Conservation (phyloP, 2,329 filamentous ascomycete species). For the Aspergillus quadricinctus region DNA sequence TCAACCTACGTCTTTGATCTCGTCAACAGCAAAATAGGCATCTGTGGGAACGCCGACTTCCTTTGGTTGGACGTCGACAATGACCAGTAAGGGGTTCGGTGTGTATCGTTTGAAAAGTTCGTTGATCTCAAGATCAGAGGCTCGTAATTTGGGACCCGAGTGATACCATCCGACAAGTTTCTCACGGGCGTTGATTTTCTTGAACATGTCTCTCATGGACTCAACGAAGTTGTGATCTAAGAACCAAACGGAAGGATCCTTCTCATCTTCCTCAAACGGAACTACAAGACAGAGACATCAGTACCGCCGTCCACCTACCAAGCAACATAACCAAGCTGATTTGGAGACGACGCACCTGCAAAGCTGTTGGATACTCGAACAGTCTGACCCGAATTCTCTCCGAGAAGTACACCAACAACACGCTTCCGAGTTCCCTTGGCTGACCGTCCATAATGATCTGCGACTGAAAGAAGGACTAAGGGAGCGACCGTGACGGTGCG, state of each 20-base stretch:
- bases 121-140: constrained; percentile 97
- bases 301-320: neutral
- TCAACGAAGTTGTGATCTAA: constrained; percentile 99
- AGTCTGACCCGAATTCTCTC: constrained; percentile 93
- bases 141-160: constrained; percentile 92
- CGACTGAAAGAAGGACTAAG: constrained; percentile 92
- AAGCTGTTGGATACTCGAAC: constrained; percentile 99
- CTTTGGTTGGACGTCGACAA: constrained; percentile 97
- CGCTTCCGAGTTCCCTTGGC: constrained; percentile 83
- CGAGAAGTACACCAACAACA: constrained; percentile 89
- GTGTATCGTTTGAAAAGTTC: constrained; percentile 99
- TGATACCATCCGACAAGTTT: constrained; percentile 99
- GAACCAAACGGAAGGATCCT: constrained; percentile 98
- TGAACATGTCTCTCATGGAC: constrained; percentile 99
- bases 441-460: constrained; percentile 96
- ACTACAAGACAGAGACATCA: constrained; percentile 52
- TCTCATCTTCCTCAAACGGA: constrained; percentile 97
- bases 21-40: constrained; percentile 97
- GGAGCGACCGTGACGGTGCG: constrained; percentile 95
- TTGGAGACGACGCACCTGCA: constrained; percentile 62
- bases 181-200: constrained; percentile 98
- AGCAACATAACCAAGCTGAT: neutral
- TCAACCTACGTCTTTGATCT: constrained; percentile 90
- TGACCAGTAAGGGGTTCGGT: constrained; percentile 90
- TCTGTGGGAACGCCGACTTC: constrained; percentile 97